These are phyloP conservation scores for Wickerhamiella shivajii DNA, from an alignment of 805 yeast species.

Conservation along the genomic window DNA sequence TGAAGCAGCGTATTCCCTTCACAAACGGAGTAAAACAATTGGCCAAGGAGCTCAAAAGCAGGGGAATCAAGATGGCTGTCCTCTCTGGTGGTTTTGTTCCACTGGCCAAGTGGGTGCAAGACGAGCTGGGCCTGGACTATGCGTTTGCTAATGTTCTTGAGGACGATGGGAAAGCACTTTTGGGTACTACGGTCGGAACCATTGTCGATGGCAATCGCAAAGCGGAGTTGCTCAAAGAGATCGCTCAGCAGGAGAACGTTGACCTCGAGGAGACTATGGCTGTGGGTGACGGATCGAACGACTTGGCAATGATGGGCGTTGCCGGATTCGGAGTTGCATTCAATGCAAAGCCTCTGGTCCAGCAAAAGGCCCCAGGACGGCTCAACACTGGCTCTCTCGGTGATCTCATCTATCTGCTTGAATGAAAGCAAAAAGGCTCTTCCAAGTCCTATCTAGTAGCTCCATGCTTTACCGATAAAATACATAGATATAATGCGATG, in stretches of 20 bases:
- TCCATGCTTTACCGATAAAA: background rate
- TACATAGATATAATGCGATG: background rate
- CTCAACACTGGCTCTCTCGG: slow-evolving; percentile 59
- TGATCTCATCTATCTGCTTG: slow-evolving; percentile 71
- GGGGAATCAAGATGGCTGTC: slow-evolving; percentile 65
- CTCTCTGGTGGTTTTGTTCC: slow-evolving; percentile 92
- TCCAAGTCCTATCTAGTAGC: background rate
- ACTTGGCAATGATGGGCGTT: slow-evolving; percentile 74
- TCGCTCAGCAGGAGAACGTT: slow-evolving; percentile 24
- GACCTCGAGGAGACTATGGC: slow-evolving; percentile 43
- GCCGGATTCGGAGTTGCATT: slow-evolving; percentile 96
- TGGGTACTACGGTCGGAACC: slow-evolving; percentile 66
- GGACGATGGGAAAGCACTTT: slow-evolving; percentile 35
- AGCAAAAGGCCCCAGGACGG: slow-evolving; percentile 63
- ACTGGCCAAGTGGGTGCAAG: slow-evolving; percentile 62
- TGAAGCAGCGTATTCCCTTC: slow-evolving; percentile 50
- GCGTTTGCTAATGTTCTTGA: slow-evolving; percentile 68
- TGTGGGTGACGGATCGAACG: slow-evolving; percentile 97
- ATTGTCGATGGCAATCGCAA: slow-evolving; percentile 78
- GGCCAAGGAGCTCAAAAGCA: slow-evolving; percentile 41
- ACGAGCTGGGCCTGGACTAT: slow-evolving; percentile 57
- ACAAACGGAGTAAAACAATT: slow-evolving; percentile 82
- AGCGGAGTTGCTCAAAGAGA: slow-evolving; percentile 50
- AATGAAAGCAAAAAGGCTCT: slow-evolving; percentile 21
- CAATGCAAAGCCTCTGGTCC: slow-evolving; percentile 94